Base-by-base conservation (phyloP, 306 rosid genomes). In the Medicago arabica region DNA sequence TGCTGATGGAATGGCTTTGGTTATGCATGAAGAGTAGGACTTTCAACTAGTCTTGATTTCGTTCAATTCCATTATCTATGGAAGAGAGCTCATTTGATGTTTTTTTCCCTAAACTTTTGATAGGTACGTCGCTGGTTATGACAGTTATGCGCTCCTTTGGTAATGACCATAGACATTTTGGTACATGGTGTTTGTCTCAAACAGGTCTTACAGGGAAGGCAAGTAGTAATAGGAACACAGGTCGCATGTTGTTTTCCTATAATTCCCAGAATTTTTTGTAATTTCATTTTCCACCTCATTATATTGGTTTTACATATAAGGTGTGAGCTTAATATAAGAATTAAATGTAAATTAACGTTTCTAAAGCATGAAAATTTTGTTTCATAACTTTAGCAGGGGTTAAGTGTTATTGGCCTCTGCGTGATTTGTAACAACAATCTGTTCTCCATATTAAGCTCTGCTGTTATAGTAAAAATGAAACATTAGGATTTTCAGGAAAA, bases 81-180 rank as follows among this genome's bases (percentile, higher is more conserved):
- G 69, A 16, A 1, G 50, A 63, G 69, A 72, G 72, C 76, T 82
- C 63, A 62, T 84, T 74, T 75, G 63, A 75, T 43, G 69, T 31
- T 13, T 9, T 59, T 50, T 81, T 82, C 23, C 9, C 2, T 60
- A 57, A 21, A 15, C 65, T 64, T 23, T 34, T 57, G 31, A 13
- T 84, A 95, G 99, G 99, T 81, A 88, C 96, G 14, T 95, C 99
- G 68, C 82, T 92, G 47, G 96, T 92, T 46, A 78, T 86, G 93
- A 95, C 99, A 38, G 97, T 95, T 75, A 82, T 88, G 54, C 93
- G 93, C 73, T 95, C 99, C 17, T 81, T 95, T 77, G 97, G 97
- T 53, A 92, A 95, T 87, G 85, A 89, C 84, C 97, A 90, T 76
- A 88, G 87, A 71, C 99, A 90, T 83, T 73, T 92, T 49, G 90